Conservation (phyloP, 441 rosid genomes). For the Corymbia citriodora region DNA sequence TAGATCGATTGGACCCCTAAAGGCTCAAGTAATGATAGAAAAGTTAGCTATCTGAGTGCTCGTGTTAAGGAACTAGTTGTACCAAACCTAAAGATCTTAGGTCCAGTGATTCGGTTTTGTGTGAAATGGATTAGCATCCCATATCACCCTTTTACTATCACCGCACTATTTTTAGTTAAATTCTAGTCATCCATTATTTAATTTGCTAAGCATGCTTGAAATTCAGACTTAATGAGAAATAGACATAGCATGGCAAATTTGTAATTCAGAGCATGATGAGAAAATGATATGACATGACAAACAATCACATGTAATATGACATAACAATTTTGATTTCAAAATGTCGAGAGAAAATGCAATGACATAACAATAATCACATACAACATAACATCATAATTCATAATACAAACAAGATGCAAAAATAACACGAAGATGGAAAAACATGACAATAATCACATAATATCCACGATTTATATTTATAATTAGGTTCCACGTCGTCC, state of each 20-base stretch:
- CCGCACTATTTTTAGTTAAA: neutral
- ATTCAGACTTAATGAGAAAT: neutral
- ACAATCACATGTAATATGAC: neutral
- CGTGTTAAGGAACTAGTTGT: neutral
- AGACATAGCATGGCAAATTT: neutral
- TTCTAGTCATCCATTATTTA: neutral
- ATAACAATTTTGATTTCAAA: neutral
- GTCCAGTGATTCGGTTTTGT: neutral
- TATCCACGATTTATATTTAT: neutral
- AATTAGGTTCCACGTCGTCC: neutral
- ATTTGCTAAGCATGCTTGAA: neutral
- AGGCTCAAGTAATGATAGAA: neutral
- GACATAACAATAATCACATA: neutral
- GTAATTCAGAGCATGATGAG: neutral
- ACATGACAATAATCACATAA: neutral
- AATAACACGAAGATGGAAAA: neutral
- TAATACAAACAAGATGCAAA: neutral
- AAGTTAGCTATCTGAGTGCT: neutral
- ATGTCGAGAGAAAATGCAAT: accelerated
- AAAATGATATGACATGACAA: neutral
- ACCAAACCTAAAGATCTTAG: neutral
- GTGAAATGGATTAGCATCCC: neutral
- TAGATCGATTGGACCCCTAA: neutral
- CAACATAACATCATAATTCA: neutral
- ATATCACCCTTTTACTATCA: neutral